Evolutionary conservation across 371 early-diverging fungal species (phyloP).

Genomic region (Rhizopus microsporus): DNA sequence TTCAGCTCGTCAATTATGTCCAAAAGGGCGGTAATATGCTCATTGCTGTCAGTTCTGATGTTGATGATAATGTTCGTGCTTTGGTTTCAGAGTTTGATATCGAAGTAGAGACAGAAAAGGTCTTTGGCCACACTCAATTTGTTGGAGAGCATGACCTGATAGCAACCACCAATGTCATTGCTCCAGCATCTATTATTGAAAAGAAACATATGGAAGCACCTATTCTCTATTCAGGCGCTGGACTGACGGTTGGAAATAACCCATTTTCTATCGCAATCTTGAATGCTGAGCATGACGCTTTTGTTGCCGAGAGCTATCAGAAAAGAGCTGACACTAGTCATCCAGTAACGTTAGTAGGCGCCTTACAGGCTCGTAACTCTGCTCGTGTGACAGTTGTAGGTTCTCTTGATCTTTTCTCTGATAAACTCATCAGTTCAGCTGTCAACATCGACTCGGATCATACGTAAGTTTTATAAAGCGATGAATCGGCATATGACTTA

Average conservation of each 20-base stretch:
- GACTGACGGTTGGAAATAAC: conserved; percentile 56
- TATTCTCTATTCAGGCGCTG: conserved; percentile 79
- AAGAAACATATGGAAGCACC: conserved; percentile 41
- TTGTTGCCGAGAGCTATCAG: conserved; percentile 45
- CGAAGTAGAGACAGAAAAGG: conserved; percentile 73
- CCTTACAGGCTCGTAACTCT: conserved; percentile 86
- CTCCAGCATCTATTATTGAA: conserved; percentile 35
- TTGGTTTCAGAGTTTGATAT: conserved; percentile 87
- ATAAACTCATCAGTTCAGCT: conserved; percentile 41
- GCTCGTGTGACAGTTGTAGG: conserved; percentile 88
- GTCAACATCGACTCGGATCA: conserved; percentile 28
- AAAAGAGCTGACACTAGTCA: conserved; percentile 22
- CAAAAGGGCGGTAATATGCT: conserved; percentile 92
- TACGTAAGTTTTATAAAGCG: conserved; percentile 13
- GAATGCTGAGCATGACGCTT: conserved; percentile 63
- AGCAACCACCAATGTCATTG: conserved; percentile 31
- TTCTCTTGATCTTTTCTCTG: conserved; percentile 77
- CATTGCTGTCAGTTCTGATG: conserved; percentile 62
- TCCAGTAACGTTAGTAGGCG: conserved; percentile 68
- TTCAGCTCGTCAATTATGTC: conserved; percentile 80
- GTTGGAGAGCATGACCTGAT: conserved; percentile 45
- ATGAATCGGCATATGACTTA: not conserved
- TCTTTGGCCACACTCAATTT: conserved; percentile 70
- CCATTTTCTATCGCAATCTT: conserved; percentile 73
- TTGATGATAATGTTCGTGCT: conserved; percentile 74